Evolutionary conservation across 129 eudicot species (phyloP), one percentile per base, ranked within the genome.

Genomic region (Smallanthus sonchifolius): DNA sequence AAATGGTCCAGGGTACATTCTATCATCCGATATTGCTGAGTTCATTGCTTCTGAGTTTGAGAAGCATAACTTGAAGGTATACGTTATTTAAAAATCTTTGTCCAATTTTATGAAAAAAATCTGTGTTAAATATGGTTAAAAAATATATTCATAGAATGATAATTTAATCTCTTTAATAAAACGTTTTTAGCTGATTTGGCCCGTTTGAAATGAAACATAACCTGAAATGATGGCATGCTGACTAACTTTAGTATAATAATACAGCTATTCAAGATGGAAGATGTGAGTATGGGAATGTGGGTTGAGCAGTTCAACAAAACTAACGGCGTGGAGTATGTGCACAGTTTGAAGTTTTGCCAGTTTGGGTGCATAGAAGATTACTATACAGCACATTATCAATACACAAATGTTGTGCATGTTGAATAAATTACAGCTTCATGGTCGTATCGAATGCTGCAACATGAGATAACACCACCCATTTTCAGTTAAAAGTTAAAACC

Each of bases 201-300:
- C 30, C 30, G 30, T 24, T 24, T 24, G 30, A 24, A 24, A 24
- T 24, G 30, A 24, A 24, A 24, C 30, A 24, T 24, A 24, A 24
- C 30, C 30, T 24, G 30, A 24, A 24, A 24, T 24, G 30, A 24
- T 24, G 30, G 30, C 30, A 24, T 24, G 30, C 30, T 24, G 30
- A 24, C 30, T 24, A 24, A 24, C 30, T 24, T 24, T 24, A 24
- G 30, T 24, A 24, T 24, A 24, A 24, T 24, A 24, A 24, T 24
- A 24, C 30, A 24, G 93, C 67, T 94, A 55, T 94, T 94, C 83
- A 94, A 90, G 81, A 94, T 94, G 98, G 97, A 94, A 82, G 99
- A 90, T 75, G 97, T 94, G 73, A 94, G 97, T 77, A 91, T 94
- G 97, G 99, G 99, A 80, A 87, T 94, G 99, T 94, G 99, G 99